Evolutionary conservation across 2,329 filamentous ascomycete species (phyloP), one percentile per base, ranked within the genome.

Genomic region (Boeremia exigua): DNA sequence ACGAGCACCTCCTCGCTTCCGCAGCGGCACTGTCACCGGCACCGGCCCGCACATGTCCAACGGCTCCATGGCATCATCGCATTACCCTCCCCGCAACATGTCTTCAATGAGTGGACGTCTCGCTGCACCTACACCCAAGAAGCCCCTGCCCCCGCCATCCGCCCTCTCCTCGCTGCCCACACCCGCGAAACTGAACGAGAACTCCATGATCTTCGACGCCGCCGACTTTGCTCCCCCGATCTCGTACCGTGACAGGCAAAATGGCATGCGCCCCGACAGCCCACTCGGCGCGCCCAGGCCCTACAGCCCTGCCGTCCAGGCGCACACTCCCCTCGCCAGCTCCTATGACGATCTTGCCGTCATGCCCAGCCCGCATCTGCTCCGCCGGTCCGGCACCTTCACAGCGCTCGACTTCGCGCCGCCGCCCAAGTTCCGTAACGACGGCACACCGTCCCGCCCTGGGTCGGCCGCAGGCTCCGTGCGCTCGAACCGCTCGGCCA

Each of bases 151-250:
- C 25, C 92, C 93, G 5, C 95, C 93, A 1, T 74, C 84, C 27
- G 83, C 87, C 11, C 84, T 99, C 19, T 84, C 81, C 43, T 88
- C 90, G 1, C 81, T 99, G 17, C 94, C 94, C 8, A 96, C 92
- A 1, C 94, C 95, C 0, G 87, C 89, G 47, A 90, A 92, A 79
- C 82, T 99, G 37, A 89, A 82, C 69, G 93, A 96, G 58, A 92
- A 96, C 72, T 84, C 86, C 2, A 71, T 76, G 58, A 71, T 96
- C 62, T 86, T 89, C 74, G 89, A 78, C 67, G 83, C 92, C 0
- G 84, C 89, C 54, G 94, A 97, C 65, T 98, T 96, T 75, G 95
- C 95, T 0, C 95, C 95, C 23, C 92, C 90, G 8, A 72, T 77
- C 44, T 77, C 79, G 0, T 79, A 75, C 73, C 71, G 80, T 45